Evolutionary conservation across 306 rosid genomes (phyloP), one percentile per base, ranked within the genome.

Genomic region (Prosopis cineraria): DNA sequence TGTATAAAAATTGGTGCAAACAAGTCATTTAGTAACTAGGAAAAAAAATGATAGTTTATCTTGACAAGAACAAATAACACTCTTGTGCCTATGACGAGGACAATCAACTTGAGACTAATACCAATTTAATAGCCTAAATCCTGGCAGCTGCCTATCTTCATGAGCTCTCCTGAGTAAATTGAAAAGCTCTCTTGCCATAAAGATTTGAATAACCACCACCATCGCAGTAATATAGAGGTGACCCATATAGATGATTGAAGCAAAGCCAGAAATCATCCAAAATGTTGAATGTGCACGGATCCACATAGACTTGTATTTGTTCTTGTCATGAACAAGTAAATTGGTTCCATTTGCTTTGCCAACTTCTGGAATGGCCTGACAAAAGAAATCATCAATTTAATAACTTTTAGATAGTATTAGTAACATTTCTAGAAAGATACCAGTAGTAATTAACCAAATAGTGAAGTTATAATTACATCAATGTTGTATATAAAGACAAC

Each of bases 181-280:
- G 91, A 94, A 94, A 45, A 94, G 90, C 84, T 92, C 98, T 68
- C 73, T 88, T 17, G 97, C 98, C 98, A 94, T 94, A 84, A 84
- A 92, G 81, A 94, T 94, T 90, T 94, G 98, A 74, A 94, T 92
- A 75, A 94, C 97, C 36, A 94, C 90, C 37, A 94, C 88, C 97
- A 90, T 90, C 12, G 98, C 96, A 64, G 94, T 94, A 67, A 94
- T 92, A 77, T 80, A 90, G 25, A 94, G 96, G 84, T 94, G 98
- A 56, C 98, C 98, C 88, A 92, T 76, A 72, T 92, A 94, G 73
- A 94, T 89, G 68, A 80, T 77, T 44, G 89, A 82, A 17, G 73
- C 95, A 90, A 92, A 92, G 36, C 98, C 96, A 65, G 91, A 97
- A 80, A 94, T 94, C 98, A 94, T 94, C 98, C 98, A 94, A 59